Evolutionary conservation across 805 yeast genomes (phyloP), one percentile per base, ranked within the genome.

Genomic region (Hanseniaspora valbyensis): DNA sequence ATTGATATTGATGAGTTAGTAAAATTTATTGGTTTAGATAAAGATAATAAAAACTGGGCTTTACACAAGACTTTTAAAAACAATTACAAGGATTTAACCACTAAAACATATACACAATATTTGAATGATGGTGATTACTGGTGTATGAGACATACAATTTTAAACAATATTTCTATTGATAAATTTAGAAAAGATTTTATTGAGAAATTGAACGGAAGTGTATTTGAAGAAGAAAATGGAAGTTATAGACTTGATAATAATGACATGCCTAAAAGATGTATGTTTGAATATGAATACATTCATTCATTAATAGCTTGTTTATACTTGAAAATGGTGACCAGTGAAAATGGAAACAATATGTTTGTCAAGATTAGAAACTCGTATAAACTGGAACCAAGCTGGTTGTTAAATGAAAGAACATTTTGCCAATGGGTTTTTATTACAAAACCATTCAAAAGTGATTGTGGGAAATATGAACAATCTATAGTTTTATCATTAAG

Each of bases 401-500:
- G 39, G 39, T 19, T 70, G 4, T 55, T 69, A 30, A 58, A 60
- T 4, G 63, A 67, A 0, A 56, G 73, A 36, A 69, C 66, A 42
- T 69, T 69, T 55, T 62, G 62, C 53, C 67, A 67, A 41, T 65
- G 63, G 63, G 61, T 64, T 19, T 59, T 67, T 53, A 59, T 66
- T 8, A 53, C 61, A 16, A 57, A 55, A 10, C 67, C 65, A 13
- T 54, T 52, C 29, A 30, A 18, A 13, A 37, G 36, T 4, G 49
- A 52, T 16, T 52, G 42, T 2, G 53, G 53, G 5, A 61, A 57
- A 5, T 29, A 39, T 3, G 65, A 66, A 39, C 53, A 57, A 2
- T 59, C 64, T 1, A 57, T 61, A 51, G 65, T 68, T n/a, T 59
- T 69, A 12, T 64, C 67, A 7, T 43, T 67, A 22, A 67, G 64